A percentile compares a stretch with the other conserved stretches of the same genome.
Conservation (phyloP, 257 asterid species). For the Jacaranda mimosifolia region DNA sequence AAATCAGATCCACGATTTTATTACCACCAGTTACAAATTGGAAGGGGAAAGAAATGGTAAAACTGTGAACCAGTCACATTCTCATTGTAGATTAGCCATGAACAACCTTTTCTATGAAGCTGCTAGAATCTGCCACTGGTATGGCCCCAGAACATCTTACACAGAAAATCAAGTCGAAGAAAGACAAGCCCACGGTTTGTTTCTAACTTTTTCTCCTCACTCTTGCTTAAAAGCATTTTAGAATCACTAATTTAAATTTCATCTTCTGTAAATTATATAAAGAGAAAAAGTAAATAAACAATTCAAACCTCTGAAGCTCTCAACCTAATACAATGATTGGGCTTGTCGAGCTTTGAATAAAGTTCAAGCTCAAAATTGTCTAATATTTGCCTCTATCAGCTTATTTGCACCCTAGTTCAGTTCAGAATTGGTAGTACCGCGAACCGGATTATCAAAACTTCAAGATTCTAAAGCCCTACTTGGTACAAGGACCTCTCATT, state of each 20-base stretch:
- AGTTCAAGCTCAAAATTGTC: not conserved
- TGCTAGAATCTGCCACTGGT: not conserved
- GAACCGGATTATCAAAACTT: conserved; percentile 2
- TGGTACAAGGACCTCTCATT: not conserved
- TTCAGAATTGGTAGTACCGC: not conserved
- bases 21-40: not conserved
- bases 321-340: not conserved
- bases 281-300: not conserved
- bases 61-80: not conserved
- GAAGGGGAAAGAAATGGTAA: not conserved
- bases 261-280: not conserved
- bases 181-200: not conserved
- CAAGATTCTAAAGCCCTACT: not conserved
- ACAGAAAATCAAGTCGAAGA: not conserved
- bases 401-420: not conserved
- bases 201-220: not conserved
- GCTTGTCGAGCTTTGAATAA: not conserved
- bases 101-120: not conserved
- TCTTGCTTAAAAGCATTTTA: not conserved
- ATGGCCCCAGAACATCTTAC: not conserved
- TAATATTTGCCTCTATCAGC: not conserved
- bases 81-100: not conserved
- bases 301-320: not conserved
- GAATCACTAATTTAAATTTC: not conserved
- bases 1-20: not conserved